A percentile compares a stretch with the other conserved stretches of the same genome.
phyloP scores from a whole-genome alignment of 768 basidiomycete species.

The Collybiopsis luxurians region DNA sequence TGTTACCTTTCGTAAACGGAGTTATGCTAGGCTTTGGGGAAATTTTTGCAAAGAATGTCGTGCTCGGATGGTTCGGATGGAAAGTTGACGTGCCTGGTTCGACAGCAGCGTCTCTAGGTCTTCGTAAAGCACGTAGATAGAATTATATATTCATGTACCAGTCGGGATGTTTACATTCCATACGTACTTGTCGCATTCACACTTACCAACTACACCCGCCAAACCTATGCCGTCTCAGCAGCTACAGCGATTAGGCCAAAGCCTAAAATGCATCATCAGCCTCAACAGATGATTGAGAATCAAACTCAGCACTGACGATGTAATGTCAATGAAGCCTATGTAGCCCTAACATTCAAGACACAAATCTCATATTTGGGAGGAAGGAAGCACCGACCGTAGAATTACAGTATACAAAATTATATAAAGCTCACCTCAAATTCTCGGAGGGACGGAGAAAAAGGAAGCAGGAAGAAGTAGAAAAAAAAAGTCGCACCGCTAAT shows the following conservation, averaged over 20 bases:
- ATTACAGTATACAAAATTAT: constrained; percentile 7
- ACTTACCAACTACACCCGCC: no score
- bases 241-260: background rate
- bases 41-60: constrained; percentile 82
- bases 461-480: background rate
- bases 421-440: constrained; percentile 8
- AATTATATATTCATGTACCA: background rate
- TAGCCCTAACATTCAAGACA: constrained; percentile 3
- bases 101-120: constrained; percentile 35
- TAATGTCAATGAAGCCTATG: no score
- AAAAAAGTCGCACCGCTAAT: constrained; percentile 6
- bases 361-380: background rate
- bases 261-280: constrained; percentile 2
- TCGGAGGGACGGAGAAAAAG: background rate
- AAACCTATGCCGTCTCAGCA: background rate
- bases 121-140: constrained; percentile 19
- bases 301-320: constrained; percentile 2
- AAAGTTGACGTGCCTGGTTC: constrained; percentile 32
- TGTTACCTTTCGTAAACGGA: constrained; percentile 88
- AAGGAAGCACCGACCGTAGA: constrained; percentile 8
- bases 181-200: no score
- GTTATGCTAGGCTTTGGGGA: constrained; percentile 98
- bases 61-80: constrained; percentile 56
- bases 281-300: constrained; percentile 1
- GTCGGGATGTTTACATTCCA: no score